Evolutionary conservation across 2,329 filamentous ascomycete genomes (phyloP).

Genomic region (Aspergillus alliaceus): DNA sequence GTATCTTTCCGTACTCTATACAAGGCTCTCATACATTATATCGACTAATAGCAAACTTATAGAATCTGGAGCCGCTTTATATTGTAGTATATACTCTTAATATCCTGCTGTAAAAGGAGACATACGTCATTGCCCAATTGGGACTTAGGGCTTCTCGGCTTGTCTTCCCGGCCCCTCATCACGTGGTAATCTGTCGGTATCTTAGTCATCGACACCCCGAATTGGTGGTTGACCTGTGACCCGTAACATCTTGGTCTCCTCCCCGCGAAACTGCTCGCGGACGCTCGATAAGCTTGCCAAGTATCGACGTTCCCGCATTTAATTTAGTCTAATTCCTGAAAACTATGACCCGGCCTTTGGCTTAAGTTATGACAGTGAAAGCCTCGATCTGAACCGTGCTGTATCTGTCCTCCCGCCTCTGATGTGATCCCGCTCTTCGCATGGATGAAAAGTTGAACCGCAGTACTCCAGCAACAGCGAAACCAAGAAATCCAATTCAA

Average conservation of each 20-base stretch:
- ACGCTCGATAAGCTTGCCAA: not conserved
- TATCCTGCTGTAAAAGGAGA: too few species aligned
- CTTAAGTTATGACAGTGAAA: not conserved
- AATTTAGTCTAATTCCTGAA: not conserved
- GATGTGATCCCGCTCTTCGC: not conserved
- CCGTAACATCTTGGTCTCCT: not conserved
- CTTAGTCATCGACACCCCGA: slow-evolving; percentile 1
- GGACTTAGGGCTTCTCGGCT: not conserved
- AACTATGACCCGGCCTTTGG: not conserved
- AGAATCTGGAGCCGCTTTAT: too few species aligned
- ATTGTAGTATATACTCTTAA: too few species aligned
- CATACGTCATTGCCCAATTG: not conserved
- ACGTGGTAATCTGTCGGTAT: not conserved
- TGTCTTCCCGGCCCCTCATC: not conserved
- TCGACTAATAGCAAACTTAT: too few species aligned
- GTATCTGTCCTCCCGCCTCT: not conserved
- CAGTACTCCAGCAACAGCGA: not conserved
- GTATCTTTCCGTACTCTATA: too few species aligned
- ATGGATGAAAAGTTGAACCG: not conserved
- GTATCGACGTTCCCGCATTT: not conserved
- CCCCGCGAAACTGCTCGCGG: not conserved
- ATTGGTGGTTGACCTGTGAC: too few species aligned
- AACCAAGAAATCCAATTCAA: not conserved
- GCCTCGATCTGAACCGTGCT: not conserved
- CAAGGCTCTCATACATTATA: too few species aligned